Percentiles rank a stretch among this genome's conserved stretches.
phyloP scores from a whole-genome alignment of 2,329 filamentous ascomycete species.

The Fusarium euwallaceae region DNA sequence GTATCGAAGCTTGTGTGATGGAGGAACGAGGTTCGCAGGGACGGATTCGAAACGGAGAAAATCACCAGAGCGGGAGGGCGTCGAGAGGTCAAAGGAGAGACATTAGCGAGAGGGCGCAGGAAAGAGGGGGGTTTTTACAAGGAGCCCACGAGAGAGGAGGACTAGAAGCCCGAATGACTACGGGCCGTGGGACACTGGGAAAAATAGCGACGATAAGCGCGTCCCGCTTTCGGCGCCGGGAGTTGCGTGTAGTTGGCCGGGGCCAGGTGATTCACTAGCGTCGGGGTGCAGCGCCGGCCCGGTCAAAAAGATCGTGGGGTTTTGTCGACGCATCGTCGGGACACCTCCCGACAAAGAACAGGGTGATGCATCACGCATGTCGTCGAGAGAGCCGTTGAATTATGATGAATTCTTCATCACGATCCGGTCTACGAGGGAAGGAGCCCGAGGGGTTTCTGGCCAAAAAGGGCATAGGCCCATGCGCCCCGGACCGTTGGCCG shows the following conservation, averaged over 20 bases:
- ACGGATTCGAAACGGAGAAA: conserved; percentile 2
- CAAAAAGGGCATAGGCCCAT: not conserved
- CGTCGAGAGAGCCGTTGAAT: not conserved
- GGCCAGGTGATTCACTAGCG: conserved; percentile 7
- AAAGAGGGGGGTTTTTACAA: conserved; percentile 17
- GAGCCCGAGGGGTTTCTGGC: not conserved
- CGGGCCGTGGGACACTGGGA: conserved; percentile 36
- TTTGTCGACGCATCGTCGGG: conserved; percentile 22
- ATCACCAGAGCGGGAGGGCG: not conserved
- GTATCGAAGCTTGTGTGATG: conserved; percentile 13
- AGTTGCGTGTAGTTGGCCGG: conserved; percentile 34
- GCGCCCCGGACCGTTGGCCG: conserved; percentile 11
- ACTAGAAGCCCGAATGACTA: conserved; percentile 36
- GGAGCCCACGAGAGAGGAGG: not conserved
- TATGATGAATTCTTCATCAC: not conserved
- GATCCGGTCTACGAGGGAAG: not conserved
- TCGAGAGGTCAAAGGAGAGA: conserved; percentile 15
- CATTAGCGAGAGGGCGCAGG: conserved; percentile 19
- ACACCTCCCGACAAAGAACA: conserved; percentile 14
- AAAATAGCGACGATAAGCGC: conserved; percentile 50
- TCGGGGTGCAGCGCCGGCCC: conserved; percentile 23
- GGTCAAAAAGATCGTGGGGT: conserved; percentile 35
- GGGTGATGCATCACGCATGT: not conserved
- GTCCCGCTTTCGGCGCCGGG: conserved; percentile 49
- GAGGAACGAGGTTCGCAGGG: conserved; percentile 7